Percentiles rank a stretch among this genome's conserved stretches.
These are phyloP conservation scores for Lolium perenne DNA, from an alignment of 176 grass and related monocot genomes.

Conservation along the genomic window DNA sequence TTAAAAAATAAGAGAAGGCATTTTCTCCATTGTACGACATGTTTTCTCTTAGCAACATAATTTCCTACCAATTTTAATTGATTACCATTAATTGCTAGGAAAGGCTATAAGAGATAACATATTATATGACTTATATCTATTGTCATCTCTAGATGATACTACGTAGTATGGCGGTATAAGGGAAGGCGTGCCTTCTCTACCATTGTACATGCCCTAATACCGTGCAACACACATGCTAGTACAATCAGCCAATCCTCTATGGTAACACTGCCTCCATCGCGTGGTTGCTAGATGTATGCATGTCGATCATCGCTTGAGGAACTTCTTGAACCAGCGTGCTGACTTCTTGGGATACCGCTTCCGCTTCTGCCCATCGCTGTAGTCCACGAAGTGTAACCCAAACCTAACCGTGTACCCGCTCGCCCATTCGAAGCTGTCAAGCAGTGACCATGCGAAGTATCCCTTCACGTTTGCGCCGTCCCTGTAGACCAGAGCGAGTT, in stretches of 20 bases:
- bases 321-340: constrained; percentile 53
- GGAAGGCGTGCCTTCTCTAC: no score
- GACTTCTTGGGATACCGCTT: constrained; percentile 55
- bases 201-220: no score
- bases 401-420: constrained; percentile 55
- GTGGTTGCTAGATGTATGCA: not conserved
- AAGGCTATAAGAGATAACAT: no score
- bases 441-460: constrained; percentile 60
- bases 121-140: no score
- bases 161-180: no score
- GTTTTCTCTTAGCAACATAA: no score
- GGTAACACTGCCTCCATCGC: not conserved
- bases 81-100: no score
- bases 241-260: not conserved
- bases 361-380: constrained; percentile 33
- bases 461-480: constrained; percentile 58
- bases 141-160: no score
- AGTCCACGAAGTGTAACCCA: constrained; percentile 58
- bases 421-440: constrained; percentile 64
- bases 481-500: constrained; percentile 4
- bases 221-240: not conserved
- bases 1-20: no score
- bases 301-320: constrained; percentile 26
- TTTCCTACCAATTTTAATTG: no score
- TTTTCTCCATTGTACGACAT: no score